These are phyloP conservation scores for Sporobolomyces pararoseus DNA, from an alignment of 768 basidiomycete genomes.

Conservation along the genomic window DNA sequence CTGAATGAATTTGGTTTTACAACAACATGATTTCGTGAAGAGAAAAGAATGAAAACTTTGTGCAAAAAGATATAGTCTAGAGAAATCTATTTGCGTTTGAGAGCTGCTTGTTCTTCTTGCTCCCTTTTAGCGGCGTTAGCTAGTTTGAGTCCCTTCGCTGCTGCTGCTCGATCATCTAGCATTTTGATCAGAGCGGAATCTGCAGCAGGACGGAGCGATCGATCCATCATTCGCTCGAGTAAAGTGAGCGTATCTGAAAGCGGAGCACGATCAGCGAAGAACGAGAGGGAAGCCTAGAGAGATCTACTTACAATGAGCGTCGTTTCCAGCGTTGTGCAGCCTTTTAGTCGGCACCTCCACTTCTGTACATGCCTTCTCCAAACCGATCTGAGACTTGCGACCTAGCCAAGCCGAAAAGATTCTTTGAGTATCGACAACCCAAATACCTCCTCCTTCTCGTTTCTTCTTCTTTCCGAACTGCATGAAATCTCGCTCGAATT, in stretches of 20 bases:
- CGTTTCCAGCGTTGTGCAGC: constrained; percentile 41
- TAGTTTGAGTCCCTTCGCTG: background rate
- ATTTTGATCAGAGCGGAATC: background rate
- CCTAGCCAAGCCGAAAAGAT: constrained; percentile 18
- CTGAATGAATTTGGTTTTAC: too few species aligned
- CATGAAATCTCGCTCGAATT: constrained; percentile 10
- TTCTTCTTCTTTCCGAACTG: background rate
- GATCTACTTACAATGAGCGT: constrained; percentile 31
- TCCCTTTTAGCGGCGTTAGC: background rate
- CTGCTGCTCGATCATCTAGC: constrained; percentile 15
- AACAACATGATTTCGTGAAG: background rate
- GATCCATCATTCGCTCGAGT: constrained; percentile 30
- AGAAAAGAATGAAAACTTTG: background rate
- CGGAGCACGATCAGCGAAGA: background rate
- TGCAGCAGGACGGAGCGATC: background rate
- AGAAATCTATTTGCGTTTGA: background rate
- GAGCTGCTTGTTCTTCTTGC: constrained; percentile 2
- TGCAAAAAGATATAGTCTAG: too few species aligned
- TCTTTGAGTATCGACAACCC: constrained; percentile 34
- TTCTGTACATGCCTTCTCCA: constrained; percentile 24
- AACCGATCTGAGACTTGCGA: constrained; percentile 6
- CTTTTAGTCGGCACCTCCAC: constrained; percentile 13
- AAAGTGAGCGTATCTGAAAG: constrained; percentile 31
- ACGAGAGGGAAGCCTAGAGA: background rate
- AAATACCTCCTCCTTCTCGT: constrained; percentile 15